Conservation (phyloP, 768 basidiomycete species). For the Hericium rajendrae region DNA sequence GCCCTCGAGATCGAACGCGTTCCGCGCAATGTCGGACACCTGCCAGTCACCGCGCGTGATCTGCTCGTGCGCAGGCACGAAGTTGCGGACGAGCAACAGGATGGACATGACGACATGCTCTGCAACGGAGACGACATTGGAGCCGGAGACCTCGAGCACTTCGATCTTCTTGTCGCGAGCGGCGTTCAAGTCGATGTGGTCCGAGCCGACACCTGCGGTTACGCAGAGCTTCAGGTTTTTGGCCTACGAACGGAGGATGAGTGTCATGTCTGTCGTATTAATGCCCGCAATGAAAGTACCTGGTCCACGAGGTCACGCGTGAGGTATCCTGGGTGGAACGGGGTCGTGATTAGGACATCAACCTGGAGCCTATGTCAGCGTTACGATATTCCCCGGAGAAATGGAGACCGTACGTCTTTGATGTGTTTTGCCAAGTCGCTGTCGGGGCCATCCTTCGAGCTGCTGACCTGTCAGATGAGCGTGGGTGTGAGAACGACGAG, state of each 20-base stretch:
- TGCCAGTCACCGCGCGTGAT: conserved; percentile 32
- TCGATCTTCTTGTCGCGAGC: conserved; percentile 68
- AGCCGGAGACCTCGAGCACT: conserved; percentile 54
- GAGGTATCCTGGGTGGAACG: conserved; percentile 23
- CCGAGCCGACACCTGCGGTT: conserved; percentile 80
- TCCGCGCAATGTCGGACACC: conserved; percentile 28
- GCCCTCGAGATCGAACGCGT: conserved; percentile 37
- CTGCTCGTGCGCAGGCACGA: conserved; percentile 28
- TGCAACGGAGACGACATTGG: conserved; percentile 34
- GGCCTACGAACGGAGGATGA: conserved; percentile 31
- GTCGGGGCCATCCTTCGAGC: conserved; percentile 75
- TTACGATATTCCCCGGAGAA: not conserved
- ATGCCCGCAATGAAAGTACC: not conserved
- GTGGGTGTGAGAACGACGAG: not conserved
- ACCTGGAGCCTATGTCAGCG: not conserved
- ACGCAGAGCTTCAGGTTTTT: conserved; percentile 77
- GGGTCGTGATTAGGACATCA: conserved; percentile 19
- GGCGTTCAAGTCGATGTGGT: conserved; percentile 78
- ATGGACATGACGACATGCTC: conserved; percentile 35
- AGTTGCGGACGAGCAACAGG: conserved; percentile 37
- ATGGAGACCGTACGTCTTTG: conserved; percentile 46
- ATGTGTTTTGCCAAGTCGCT: conserved; percentile 45
- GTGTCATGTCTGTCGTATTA: not conserved
- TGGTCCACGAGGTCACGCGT: conserved; percentile 18
- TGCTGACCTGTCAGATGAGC: conserved; percentile 44